A percentile compares a stretch with the other conserved stretches of the same genome.
phyloP scores from a whole-genome alignment of 306 rosid species.

The Pyrus communis region DNA sequence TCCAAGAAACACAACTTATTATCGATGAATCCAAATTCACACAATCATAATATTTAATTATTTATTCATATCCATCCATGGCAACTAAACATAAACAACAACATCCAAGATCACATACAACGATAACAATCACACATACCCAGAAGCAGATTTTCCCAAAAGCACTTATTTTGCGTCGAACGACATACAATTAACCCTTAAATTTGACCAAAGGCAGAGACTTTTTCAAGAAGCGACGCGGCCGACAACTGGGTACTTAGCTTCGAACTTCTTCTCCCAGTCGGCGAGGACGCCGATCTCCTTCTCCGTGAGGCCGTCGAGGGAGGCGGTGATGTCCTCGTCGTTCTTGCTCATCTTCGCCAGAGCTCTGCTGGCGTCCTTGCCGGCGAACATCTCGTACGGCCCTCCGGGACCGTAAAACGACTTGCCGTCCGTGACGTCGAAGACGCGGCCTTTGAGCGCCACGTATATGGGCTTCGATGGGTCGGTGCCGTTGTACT shows the following conservation, averaged over 20 bases:
- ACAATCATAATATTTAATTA: background rate
- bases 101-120: background rate
- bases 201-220: background rate
- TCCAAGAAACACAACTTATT: background rate
- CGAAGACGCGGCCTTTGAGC: slow-evolving; percentile 68
- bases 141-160: background rate
- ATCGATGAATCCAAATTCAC: background rate
- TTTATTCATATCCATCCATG: background rate
- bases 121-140: slow-evolving; percentile 1
- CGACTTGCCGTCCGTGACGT: slow-evolving; percentile 71
- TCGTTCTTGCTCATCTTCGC: slow-evolving; percentile 94
- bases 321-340: slow-evolving; percentile 52
- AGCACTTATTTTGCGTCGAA: background rate
- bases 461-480: slow-evolving; percentile 84
- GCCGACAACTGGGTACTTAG: slow-evolving; percentile 83
- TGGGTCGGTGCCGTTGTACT: slow-evolving; percentile 67
- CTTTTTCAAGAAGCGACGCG: slow-evolving; percentile 39
- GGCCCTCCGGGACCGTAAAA: slow-evolving; percentile 95
- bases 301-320: slow-evolving; percentile 83
- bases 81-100: background rate
- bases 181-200: background rate
- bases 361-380: slow-evolving; percentile 91
- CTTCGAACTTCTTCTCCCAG: slow-evolving; percentile 91
- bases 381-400: slow-evolving; percentile 91
- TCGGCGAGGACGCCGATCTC: slow-evolving; percentile 92